phyloP scores from a whole-genome alignment of 1,139 yeast species.

The Candida sanyaensis region DNA sequence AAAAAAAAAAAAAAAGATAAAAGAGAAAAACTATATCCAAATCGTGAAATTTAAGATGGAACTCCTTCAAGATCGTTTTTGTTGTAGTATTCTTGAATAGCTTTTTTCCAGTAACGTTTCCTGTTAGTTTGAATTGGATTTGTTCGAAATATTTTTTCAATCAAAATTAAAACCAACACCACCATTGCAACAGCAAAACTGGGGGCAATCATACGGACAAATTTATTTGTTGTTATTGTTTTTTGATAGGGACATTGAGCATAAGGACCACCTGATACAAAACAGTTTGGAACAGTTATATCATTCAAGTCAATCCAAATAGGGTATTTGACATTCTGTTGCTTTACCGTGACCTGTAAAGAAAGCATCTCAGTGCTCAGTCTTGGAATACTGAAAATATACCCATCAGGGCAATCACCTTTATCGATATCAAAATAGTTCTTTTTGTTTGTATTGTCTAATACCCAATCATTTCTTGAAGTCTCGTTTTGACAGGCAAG shows the following conservation, averaged over 20 bases:
- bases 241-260: conserved; percentile 77
- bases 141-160: conserved; percentile 34
- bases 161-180: conserved; percentile 42
- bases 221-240: conserved; percentile 54
- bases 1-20: not conserved
- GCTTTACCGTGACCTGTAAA: conserved; percentile 24
- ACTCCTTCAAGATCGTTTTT: conserved; percentile 48
- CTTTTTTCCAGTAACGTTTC: conserved; percentile 42
- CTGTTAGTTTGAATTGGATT: conserved; percentile 45
- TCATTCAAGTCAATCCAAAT: conserved; percentile 89
- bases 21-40: not conserved
- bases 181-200: conserved; percentile 58
- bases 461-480: conserved; percentile 49
- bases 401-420: conserved; percentile 52
- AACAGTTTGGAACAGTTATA: conserved; percentile 70
- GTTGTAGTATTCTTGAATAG: conserved; percentile 36
- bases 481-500: conserved; percentile 56
- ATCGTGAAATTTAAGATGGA: conserved; percentile 27
- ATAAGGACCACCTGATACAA: conserved; percentile 84
- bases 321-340: conserved; percentile 25
- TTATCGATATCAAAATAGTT: conserved; percentile 54
- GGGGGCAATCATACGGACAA: conserved; percentile 67
- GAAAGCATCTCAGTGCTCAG: conserved; percentile 41
- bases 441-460: conserved; percentile 32
- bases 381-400: conserved; percentile 58